Base-by-base conservation (phyloP, 1,139 yeast species). In the Kluyveromyces marxianus region DNA sequence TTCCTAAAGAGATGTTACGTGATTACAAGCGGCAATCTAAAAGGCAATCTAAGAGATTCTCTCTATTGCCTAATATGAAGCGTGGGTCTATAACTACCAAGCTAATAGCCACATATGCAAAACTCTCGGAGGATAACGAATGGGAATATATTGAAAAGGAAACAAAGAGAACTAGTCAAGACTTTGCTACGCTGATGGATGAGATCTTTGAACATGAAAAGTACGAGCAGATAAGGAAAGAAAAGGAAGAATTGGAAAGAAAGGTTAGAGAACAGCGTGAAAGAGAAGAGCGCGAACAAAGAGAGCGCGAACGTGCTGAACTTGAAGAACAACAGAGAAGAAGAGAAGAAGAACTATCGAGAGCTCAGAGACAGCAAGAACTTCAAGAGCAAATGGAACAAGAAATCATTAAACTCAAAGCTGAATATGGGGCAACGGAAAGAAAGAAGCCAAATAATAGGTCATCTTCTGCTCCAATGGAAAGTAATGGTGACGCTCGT, bases 151-250 rank as follows among this genome's bases (percentile, higher is more conserved):
- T 82, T 68, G 86, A 82, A 55, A 79, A 77, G 56, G 87, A 80
- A 62, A 80, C 88, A 21, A 82, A 78, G 66, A 74, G 92, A 65
- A 81, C 89, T 2, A 79, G 87, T 34, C 81, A 87, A 8, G 84
- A 85, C 48, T 83, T 83, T 69, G 92, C 89, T 7, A 75, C 83
- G 3, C 69, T 83, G 42, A 82, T 88, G 70, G 90, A 83, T 65
- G 81, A 79, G 62, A 78, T 83, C 49, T 83, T 83, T 67, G 83
- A 78, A 53, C 78, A 79, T 58, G 78, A 78, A 53, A 75, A 74
- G 55, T 78, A 75, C 48, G 85, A 79, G 51, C 80, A 76, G 55
- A 68, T 64, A 3, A 65, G 84, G 74, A 60, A 71, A 62, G 66
- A 72, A 71, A 76, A 63, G 69, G 74, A 65, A 73, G 69, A 69